phyloP scores from a whole-genome alignment of 1,284 basidiomycete genomes.

The Inonotus obliquus region DNA sequence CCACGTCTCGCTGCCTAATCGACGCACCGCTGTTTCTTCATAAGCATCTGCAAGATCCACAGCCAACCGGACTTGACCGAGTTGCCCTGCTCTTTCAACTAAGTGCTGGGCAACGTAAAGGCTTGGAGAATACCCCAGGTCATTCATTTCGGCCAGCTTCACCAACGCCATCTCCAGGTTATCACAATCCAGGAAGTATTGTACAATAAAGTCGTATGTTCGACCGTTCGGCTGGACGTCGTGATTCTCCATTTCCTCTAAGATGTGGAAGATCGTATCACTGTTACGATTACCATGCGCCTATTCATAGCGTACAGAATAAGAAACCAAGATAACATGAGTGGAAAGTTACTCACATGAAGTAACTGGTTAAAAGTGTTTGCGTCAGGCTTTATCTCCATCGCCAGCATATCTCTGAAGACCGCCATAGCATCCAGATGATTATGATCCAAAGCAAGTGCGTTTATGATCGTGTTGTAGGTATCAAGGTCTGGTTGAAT shows the following conservation, averaged over 20 bases:
- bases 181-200: slow-evolving; percentile 38
- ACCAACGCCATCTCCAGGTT: slow-evolving; percentile 64
- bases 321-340: background rate
- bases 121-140: slow-evolving; percentile 42
- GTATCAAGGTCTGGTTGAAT: slow-evolving; percentile 47
- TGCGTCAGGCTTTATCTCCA: slow-evolving; percentile 51
- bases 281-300: slow-evolving; percentile 21
- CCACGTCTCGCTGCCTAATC: slow-evolving; percentile 53
- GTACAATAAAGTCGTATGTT: slow-evolving; percentile 53
- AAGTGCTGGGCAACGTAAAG: slow-evolving; percentile 44
- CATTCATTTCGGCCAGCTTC: slow-evolving; percentile 47
- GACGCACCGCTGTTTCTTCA: slow-evolving; percentile 49
- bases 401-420: slow-evolving; percentile 63
- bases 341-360: slow-evolving; percentile 37
- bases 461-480: slow-evolving; percentile 52
- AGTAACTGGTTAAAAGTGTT: slow-evolving; percentile 64
- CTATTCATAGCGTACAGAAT: slow-evolving; percentile 18
- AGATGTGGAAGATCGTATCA: slow-evolving; percentile 29
- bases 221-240: slow-evolving; percentile 43
- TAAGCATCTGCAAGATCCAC: slow-evolving; percentile 59
- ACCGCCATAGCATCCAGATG: slow-evolving; percentile 61
- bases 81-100: slow-evolving; percentile 43
- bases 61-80: slow-evolving; percentile 57
- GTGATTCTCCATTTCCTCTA: slow-evolving; percentile 45
- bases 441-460: slow-evolving; percentile 36